Conservation (phyloP, 2,329 filamentous ascomycete species). For the Pestalotiopsis sp. region DNA sequence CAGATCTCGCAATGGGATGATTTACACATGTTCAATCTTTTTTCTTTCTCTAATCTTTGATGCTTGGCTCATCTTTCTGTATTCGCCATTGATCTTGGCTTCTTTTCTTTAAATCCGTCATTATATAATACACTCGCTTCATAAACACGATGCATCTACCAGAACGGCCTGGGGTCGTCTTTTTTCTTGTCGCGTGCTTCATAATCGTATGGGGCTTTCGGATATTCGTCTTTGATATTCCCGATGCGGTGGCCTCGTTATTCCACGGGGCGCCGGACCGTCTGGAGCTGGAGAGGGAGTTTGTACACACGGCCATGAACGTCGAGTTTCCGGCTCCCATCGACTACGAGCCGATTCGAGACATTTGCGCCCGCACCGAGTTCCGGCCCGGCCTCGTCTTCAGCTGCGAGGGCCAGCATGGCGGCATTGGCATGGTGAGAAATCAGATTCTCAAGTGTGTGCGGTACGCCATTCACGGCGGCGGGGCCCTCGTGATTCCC, state of each 20-base stretch:
- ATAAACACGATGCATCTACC: background rate
- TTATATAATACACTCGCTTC: background rate
- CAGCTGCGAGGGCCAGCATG: constrained; percentile 40
- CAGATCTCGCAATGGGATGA: background rate
- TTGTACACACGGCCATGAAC: constrained; percentile 26
- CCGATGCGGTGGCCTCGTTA: constrained; percentile 13
- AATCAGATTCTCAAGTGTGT: constrained; percentile 44
- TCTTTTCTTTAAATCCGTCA: background rate
- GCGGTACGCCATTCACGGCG: constrained; percentile 40
- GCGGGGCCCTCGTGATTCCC: constrained; percentile 37
- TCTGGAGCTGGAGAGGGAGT: constrained; percentile 19
- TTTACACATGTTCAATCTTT: background rate
- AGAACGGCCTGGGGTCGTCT: constrained; percentile 15
- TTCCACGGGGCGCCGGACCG: constrained; percentile 15
- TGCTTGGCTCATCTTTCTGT: constrained; percentile 1
- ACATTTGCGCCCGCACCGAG: constrained; percentile 31
- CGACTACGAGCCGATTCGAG: constrained; percentile 35
- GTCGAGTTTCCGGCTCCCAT: constrained; percentile 38
- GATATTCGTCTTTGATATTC: constrained; percentile 16
- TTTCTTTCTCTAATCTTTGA: background rate
- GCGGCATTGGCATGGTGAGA: constrained; percentile 41
- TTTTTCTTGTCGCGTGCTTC: constrained; percentile 15
- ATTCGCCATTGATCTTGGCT: background rate
- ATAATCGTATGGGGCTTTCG: constrained; percentile 17
- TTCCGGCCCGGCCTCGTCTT: constrained; percentile 40